phyloP scores from a whole-genome alignment of 83 land plant genomes.

The Thuja plicata region DNA sequence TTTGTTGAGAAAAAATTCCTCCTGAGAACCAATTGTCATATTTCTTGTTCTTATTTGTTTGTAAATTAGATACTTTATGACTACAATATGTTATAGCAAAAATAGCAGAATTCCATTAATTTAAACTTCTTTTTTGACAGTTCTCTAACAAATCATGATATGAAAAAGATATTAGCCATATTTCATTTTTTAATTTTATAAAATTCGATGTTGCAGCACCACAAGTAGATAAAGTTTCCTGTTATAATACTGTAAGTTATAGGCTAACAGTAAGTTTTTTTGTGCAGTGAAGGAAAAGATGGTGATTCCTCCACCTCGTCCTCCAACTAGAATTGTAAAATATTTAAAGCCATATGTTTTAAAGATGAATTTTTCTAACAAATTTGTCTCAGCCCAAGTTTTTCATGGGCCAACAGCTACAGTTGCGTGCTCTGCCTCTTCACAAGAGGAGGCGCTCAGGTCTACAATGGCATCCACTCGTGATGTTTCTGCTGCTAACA shows the following conservation, averaged over 20 bases:
- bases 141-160: neutral
- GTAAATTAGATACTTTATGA: neutral
- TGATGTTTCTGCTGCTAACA: slow-evolving; percentile 84
- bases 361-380: slow-evolving; percentile 84
- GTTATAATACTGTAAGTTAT: neutral
- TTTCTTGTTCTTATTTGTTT: neutral
- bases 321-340: slow-evolving; percentile 41
- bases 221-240: neutral
- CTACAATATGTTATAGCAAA: neutral
- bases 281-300: slow-evolving; percentile 11
- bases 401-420: slow-evolving; percentile 72
- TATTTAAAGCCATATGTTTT: slow-evolving; percentile 84
- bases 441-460: slow-evolving; percentile 73
- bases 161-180: neutral
- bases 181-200: neutral
- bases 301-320: slow-evolving; percentile 53
- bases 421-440: slow-evolving; percentile 73
- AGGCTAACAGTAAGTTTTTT: neutral
- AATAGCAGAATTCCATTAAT: neutral
- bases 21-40: neutral
- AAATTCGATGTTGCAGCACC: neutral
- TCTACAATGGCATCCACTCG: slow-evolving; percentile 48
- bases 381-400: slow-evolving; percentile 76
- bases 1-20: neutral
- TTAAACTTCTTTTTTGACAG: neutral